Evolutionary conservation across 1,284 basidiomycete genomes (phyloP), one percentile per base, ranked within the genome.

Genomic region (Marasmius fiardii): DNA sequence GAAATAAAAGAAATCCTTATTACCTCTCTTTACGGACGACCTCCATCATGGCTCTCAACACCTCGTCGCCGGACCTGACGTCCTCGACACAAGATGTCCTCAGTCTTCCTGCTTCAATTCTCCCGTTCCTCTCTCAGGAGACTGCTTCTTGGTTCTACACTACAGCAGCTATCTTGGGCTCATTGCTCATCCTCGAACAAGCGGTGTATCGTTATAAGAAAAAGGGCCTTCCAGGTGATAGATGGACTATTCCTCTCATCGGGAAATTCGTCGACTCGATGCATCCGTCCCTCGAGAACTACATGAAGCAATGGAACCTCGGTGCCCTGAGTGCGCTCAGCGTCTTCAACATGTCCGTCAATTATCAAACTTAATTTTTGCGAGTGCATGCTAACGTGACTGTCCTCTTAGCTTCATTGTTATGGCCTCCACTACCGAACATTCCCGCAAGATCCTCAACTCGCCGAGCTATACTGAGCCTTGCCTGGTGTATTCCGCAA

Each of bases 211-310:
- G 93, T 41, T 81, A 81, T 68, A 95, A 95, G 76, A 96, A 97
- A 69, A 81, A 80, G 20, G 83, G 90, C 65, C 80, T 98, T 6
- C 94, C 95, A 0, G 95, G 95, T 14, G 83, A 81, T 57, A 80
- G 73, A 68, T 98, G 93, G 93, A 96, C 93, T 18, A 96, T 98
- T 59, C 95, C 95, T 24, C 65, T 98, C 65, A 96, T 98, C 58
- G 95, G 95, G 59, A 93, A 93, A 71, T 96, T 96, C 64, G 84
- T 88, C 11, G 92, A 96, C 69, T 95, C 92, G 16, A 75, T 95
- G 75, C 83, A 88, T 65, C 95, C 95, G 4, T 87, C 90, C 3
- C 81, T 97, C 78, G 90, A 93, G 68, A 84, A 84, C 51, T 98
- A 98, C 77, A 90, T 88, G 79, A 82, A 80, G 63, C 92, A 94